Evolutionary conservation across 768 basidiomycete genomes (phyloP), one percentile per base, ranked within the genome.

Genomic region (Fomitopsis pulvina): DNA sequence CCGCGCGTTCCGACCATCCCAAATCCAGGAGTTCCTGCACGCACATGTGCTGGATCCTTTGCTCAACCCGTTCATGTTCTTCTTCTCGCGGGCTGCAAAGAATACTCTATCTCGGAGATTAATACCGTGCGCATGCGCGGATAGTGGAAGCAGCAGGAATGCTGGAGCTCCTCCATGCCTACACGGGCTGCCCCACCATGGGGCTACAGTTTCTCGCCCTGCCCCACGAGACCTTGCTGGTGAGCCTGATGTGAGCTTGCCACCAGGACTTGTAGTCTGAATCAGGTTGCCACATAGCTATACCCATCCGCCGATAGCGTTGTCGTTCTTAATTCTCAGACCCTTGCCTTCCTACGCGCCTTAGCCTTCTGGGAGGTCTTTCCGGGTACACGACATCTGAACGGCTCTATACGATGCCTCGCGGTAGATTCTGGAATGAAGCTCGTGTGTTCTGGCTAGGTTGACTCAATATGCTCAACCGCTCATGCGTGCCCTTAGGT

Each of bases 321-420:
- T 54, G 72, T 89, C 49, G 69, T 91, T 39, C 77, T 87, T 58
- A 71, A 90, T 71, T 85, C 88, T n/a, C 75, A 70, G 49, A 74
- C 71, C 14, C 78, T 91, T 28, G 64, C 71, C 16, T 73, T 92
- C 41, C 64, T 83, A 50, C 82, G 84, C 52, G 78, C 85, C 41
- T 78, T 92, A 21, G 79, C 83, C 27, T 87, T 92, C 59, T 84
- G 79, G 71, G 87, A 92, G 62, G 86, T 83, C 5, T 92, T 89
- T 61, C 87, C 89, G 4, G 75, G 77, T n/a, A 59, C 71, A 11
- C 66, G 66, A 8, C 69, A 75, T 49, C 57, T 67, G 10, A 64
- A 66, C 24, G 71, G 74, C 46, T 63, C 60, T 29, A 76, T 91
- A 16, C 75, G 77, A 24, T 81, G 77, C 58, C 67, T 91, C 25